Base-by-base conservation (phyloP, 495 filamentous ascomycete species). In the Schizothecium vesticola region DNA sequence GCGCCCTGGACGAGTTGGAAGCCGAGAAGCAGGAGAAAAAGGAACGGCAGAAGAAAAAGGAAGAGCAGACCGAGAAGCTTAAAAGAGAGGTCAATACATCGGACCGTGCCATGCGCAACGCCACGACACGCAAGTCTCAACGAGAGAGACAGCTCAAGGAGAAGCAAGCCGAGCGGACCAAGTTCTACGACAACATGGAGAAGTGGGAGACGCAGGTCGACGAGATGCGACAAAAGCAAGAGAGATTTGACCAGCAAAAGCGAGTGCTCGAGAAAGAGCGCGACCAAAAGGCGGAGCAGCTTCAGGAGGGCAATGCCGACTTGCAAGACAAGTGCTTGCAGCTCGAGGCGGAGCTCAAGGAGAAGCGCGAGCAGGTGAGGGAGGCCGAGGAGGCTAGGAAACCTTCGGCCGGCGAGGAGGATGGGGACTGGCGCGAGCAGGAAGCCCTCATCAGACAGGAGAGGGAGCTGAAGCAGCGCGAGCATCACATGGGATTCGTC, bases 71-170 rank as follows among this genome's bases (percentile, higher is more conserved):
- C n/a, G 87, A 90, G 59, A 90, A 91, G 73, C 76, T 97, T 29
- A 91, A 89, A 73, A 90, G 89, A 66, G 90, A 97, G 71, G 90
- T 94, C 31, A 87, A 90, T 59, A 86, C 86, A 29, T 83, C 95
- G 24, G 93, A 97, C 72, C 88, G 92, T 31, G 82, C 89, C 61
- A 97, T 96, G 78, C 85, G 92, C 62, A 85, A 87, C n/a, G 92
- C 93, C 11, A 90, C 97, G 74, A 89, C 89, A 64, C 87, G 88
- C 72, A 92, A 90, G 74, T 82, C 86, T 0, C 90, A 92, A 71
- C 93, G 91, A 71, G 93, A 98, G 72, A 93, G 92, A 80, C 76
- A 82, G 65, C 83, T 94, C 70, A 89, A 87, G 77, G 88, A 92
- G 59, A 93, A 91, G 80, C 83, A 90, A 63, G 80, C 87, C 55